Base-by-base conservation (phyloP, 2,329 filamentous ascomycete species). In the Epichloe sylvatica region DNA sequence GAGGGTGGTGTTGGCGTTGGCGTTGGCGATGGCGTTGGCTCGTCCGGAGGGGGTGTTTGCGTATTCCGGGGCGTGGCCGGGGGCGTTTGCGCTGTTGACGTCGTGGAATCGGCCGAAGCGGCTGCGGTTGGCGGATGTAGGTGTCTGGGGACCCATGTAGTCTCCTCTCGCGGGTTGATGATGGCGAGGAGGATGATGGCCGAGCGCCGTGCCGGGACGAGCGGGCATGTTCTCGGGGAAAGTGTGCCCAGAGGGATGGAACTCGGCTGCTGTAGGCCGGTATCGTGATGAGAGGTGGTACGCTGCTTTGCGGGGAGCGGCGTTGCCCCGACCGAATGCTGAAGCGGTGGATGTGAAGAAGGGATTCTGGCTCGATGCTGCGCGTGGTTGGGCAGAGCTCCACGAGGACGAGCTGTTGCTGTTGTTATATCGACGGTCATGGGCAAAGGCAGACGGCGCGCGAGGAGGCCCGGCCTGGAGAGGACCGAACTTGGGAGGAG, bases 191-290 rank as follows among this genome's bases (percentile, higher is more conserved):
- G 23, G 23, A n/a, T 39, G 46, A 25, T 52, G 47, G 12, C 52
- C 54, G 37, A 56, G 60, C 21, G 56, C 54, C 6, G 54, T 58
- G 43, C 56, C 57, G 7, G 51, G 51, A 17, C 51, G 51, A 12
- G 23, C 7, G 30, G 50, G 47, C 21, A 17, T 33, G 12, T 35
- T 33, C 17, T 49, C 47, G 12, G 41, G 33, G 9, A 43, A 42
- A 11, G 23, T 12, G 19, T 47, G 19, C 17, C 41, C 40, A 19
- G 41, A 42, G 13, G 62, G 63, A 25, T 61, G 63, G 25, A 65
- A 64, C 49, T 67, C 64, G 4, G 60, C 56, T n/a, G 61, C 63
- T 35, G 57, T 61, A 35, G 62, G 59, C 8, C 63, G 59, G 52
- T 67, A 68, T 11, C 53, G 54, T 25, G 54, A 50, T 2, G 52